A percentile compares a stretch with the other conserved stretches of the same genome.
phyloP scores from a whole-genome alignment of 495 filamentous ascomycete genomes.

The Annulohypoxylon stygium region DNA sequence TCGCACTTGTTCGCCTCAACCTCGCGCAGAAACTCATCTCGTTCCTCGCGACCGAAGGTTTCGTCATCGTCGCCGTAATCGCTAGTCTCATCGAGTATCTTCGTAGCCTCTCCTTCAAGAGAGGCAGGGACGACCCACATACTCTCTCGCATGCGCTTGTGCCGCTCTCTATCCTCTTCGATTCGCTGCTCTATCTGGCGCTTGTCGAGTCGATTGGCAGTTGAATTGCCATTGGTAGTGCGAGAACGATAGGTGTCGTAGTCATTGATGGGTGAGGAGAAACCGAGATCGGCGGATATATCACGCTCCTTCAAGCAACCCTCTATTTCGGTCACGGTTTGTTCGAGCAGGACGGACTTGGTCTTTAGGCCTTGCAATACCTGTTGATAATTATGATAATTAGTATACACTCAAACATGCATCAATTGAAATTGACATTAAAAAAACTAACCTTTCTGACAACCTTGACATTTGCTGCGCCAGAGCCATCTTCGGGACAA shows the following conservation, averaged over 20 bases:
- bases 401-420: neutral
- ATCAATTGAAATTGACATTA: neutral
- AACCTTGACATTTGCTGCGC: conserved; percentile 94
- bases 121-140: conserved; percentile 86
- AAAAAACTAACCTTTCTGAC: conserved; percentile 73
- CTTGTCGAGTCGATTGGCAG: conserved; percentile 74
- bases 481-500: conserved; percentile 86
- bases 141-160: conserved; percentile 88
- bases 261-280: conserved; percentile 55
- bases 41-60: conserved; percentile 78
- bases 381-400: conserved; percentile 48
- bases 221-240: conserved; percentile 48
- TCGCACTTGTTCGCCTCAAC: conserved; percentile 33
- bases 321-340: conserved; percentile 82
- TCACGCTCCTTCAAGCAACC: conserved; percentile 83
- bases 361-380: conserved; percentile 76
- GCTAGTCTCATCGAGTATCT: conserved; percentile 82
- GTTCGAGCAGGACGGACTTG: conserved; percentile 74
- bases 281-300: conserved; percentile 53
- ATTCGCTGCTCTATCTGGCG: conserved; percentile 93
- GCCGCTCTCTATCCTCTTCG: conserved; percentile 94
- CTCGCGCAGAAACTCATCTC: conserved; percentile 63
- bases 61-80: conserved; percentile 88
- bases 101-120: conserved; percentile 73
- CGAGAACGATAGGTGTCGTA: conserved; percentile 53